Evolutionary conservation across 2,329 filamentous ascomycete species (phyloP), one percentile per base, ranked within the genome.

Genomic region (Chaetomiaceae sp.): DNA sequence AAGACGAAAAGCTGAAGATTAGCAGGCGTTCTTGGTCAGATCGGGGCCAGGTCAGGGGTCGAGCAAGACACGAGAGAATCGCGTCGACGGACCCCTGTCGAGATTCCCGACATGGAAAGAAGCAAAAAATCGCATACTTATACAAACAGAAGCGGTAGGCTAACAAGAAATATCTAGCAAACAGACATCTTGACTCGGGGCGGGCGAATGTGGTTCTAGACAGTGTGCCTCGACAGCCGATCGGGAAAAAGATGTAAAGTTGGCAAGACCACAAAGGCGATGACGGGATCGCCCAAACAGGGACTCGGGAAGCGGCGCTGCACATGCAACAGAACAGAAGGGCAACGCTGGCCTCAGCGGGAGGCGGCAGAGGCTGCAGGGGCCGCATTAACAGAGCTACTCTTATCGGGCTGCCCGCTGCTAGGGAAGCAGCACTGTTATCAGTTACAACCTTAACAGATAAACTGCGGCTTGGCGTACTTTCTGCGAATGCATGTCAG

Each of bases 281-380:
- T 47, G 34, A 43, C 44, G 43, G 49, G 29, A 38, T 39, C 43
- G 36, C 20, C 49, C 42, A 40, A 22, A 46, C 20, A 17, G 55
- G 37, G 25, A 51, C 23, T 48, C 33, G 40, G 27, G 54, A 50
- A 54, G 44, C 45, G 53, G 50, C 58, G 29, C 53, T 57, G 53
- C 37, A 44, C 43, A 44, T 43, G 47, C 45, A 46, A 31, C 50
- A 57, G 54, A n/a, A 25, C 49, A 45, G 56, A 61, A 59, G 55
- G 53, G 56, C 54, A 63, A 63, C 60, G 57, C 61, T 61, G 61
- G 61, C 61, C 61, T 63, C 55, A 61, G 57, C 51, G 39, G 51
- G 42, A 36, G 20, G 46, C 34, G 37, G 27, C 40, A 25, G 22
- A 38, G 22, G 50, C 34, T 36, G 44, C 39, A 20, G 39, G 17